Evolutionary conservation across 1,284 basidiomycete species (phyloP), one percentile per base, ranked within the genome.

Genomic region (Microbotryum scabiosae): DNA sequence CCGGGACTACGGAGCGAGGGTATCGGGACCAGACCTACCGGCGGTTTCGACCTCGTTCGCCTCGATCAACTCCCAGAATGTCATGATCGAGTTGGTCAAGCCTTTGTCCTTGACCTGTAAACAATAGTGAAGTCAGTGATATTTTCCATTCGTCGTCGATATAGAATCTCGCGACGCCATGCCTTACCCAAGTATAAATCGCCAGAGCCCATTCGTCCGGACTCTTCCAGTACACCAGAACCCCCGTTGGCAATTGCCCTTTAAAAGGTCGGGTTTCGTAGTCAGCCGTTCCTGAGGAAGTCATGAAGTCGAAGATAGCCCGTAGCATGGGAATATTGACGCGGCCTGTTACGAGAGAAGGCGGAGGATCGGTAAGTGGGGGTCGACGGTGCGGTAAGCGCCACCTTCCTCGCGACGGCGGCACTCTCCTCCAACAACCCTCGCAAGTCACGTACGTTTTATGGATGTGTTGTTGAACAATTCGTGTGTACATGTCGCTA

Each of bases 21-120:
- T 45, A n/a, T n/a, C 30, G 20, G 7, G 9, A 21, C 4, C 36
- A 3, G 14, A 26, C 5, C 18, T 54, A 75, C 75, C 74, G 23
- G 73, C 73, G 4, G 69, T 71, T 62, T 77, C 75, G 51, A 78
- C 66, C 54, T 78, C 77, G n/a, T 79, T 78, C 16, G 63, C 60
- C 55, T 80, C 77, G 0, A 75, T 77, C 23, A 82, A 71, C 69
- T 82, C 80, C 65, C 78, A 80, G 54, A 81, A 76, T 0, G 80
- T 82, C 75, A 82, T 75, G 69, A 82, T 80, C 36, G 75, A 76
- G 46, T 75, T 75, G 28, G 74, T 77, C 64, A 79, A 75, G 1
- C 80, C 80, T 28, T 78, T 80, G 20, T 76, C 75, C n/a, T 74
- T 74, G 36, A 79, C 71, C 78, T 79, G 64, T 2, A 16, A 25